A percentile compares a stretch with the other conserved stretches of the same genome.
Evolutionary conservation across 176 grass and related monocot species (phyloP).

Genomic region (Oryza brachyantha): DNA sequence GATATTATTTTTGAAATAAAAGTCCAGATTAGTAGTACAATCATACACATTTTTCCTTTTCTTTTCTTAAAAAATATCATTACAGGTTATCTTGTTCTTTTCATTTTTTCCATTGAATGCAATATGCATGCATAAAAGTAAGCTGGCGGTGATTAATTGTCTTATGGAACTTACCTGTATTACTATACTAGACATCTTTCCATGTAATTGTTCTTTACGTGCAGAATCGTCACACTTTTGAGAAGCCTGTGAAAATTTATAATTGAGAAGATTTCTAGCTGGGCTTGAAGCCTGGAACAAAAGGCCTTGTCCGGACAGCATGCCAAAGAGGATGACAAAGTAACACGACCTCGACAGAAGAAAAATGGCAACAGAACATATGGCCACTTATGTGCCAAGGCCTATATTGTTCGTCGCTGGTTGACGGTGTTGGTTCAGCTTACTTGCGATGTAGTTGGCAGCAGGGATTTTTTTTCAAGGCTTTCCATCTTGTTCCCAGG

Average conservation of each 20-base stretch:
- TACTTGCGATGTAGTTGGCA: constrained; percentile 8
- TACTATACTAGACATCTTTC: neutral
- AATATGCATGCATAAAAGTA: neutral
- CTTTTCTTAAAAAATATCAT: neutral
- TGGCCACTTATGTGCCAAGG: constrained; percentile 3
- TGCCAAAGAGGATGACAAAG: neutral
- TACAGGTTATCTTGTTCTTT: neutral
- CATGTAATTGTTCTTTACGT: constrained; percentile 5
- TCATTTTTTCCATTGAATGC: constrained; percentile 1
- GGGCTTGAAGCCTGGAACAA: neutral
- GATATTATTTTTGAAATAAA: neutral
- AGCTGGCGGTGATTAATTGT: neutral
- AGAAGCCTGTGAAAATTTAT: constrained; percentile 81
- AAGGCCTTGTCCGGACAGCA: neutral
- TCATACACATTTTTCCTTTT: neutral
- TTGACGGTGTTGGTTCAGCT: neutral
- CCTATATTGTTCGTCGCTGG: constrained; percentile 19
- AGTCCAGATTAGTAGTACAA: neutral
- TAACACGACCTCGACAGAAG: neutral
- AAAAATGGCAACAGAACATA: constrained; percentile 2
- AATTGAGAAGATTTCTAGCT: constrained; percentile 35
- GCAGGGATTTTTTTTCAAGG: constrained; percentile 17
- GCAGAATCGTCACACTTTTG: constrained; percentile 73
- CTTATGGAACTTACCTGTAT: neutral
- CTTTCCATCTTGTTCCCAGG: constrained; percentile 19